Evolutionary conservation across 1,139 yeast genomes (phyloP).

Genomic region (Meyerozyma carpophila): DNA sequence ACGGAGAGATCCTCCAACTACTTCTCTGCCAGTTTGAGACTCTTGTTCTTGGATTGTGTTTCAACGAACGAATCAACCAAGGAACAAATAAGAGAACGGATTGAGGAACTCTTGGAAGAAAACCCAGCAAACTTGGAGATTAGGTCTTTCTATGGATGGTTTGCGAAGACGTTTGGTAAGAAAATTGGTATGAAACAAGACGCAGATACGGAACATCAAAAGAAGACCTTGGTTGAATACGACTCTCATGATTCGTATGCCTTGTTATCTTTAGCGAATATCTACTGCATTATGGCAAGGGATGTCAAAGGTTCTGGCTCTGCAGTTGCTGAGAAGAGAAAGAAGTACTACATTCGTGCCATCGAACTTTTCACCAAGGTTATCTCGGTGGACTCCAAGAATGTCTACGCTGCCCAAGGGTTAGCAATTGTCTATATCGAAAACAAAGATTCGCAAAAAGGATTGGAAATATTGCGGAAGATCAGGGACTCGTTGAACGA

Average conservation of each 20-base stretch:
- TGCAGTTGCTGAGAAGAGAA: slow-evolving; percentile 58
- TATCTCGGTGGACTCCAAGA: slow-evolving; percentile 72
- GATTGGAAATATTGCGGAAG: slow-evolving; percentile 82
- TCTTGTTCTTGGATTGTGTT: slow-evolving; percentile 48
- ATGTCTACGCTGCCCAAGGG: slow-evolving; percentile 97
- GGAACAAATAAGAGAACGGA: slow-evolving; percentile 45
- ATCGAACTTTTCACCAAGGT: slow-evolving; percentile 89
- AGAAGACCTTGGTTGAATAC: slow-evolving; percentile 73
- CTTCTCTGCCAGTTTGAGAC: slow-evolving; percentile 70
- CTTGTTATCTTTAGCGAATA: slow-evolving; percentile 81
- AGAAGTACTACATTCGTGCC: slow-evolving; percentile 79
- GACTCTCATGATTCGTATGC: slow-evolving; percentile 91
- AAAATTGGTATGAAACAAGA: slow-evolving; percentile 51
- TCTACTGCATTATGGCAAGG: slow-evolving; percentile 78
- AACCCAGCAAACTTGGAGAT: slow-evolving; percentile 69
- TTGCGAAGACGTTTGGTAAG: slow-evolving; percentile 56
- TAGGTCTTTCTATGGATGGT: slow-evolving; percentile 93
- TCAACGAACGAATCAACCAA: slow-evolving; percentile 25
- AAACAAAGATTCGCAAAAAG: slow-evolving; percentile 68
- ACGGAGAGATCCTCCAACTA: slow-evolving; percentile 62
- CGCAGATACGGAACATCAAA: slow-evolving; percentile 74
- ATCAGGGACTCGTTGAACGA: slow-evolving; percentile 87
- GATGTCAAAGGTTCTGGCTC: slow-evolving; percentile 51
- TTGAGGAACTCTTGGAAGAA: slow-evolving; percentile 48
- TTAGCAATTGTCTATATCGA: slow-evolving; percentile 91